Percentiles rank a stretch among this genome's conserved stretches.
phyloP scores from a whole-genome alignment of 768 basidiomycete genomes.

The Suillus lakei region DNA sequence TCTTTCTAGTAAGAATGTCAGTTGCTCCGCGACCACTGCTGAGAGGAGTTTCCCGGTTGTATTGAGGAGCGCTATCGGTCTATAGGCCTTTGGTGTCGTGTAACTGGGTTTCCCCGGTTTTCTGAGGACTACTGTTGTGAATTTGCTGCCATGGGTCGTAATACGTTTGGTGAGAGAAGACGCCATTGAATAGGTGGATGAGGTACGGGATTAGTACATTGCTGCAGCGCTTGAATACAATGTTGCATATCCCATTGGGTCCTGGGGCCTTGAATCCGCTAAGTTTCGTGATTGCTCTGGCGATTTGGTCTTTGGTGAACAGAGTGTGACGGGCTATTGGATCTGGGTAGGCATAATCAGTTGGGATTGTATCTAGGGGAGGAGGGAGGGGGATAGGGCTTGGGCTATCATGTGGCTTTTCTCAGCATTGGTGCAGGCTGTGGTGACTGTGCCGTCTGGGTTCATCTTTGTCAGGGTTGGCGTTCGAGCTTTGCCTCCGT shows the following conservation, averaged over 20 bases:
- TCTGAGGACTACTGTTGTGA: conserved; percentile 35
- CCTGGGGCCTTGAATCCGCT: conserved; percentile 21
- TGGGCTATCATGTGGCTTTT: conserved; percentile 22
- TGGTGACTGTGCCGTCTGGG: neutral
- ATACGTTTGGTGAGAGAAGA: conserved; percentile 14
- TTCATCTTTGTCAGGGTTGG: conserved; percentile 2
- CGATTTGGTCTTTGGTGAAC: conserved; percentile 18
- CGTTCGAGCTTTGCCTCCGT: conserved; percentile 9
- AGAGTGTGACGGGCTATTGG: neutral
- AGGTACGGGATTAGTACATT: conserved; percentile 17
- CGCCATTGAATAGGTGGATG: conserved; percentile 14
- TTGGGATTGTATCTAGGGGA: neutral
- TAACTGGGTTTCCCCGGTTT: conserved; percentile 46
- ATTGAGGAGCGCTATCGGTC: conserved; percentile 40
- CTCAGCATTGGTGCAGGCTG: conserved; percentile 18
- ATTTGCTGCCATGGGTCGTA: conserved; percentile 29
- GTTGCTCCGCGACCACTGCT: conserved; percentile 31
- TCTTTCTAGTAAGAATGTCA: conserved; percentile 33
- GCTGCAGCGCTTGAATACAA: conserved; percentile 17
- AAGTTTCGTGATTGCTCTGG: conserved; percentile 8
- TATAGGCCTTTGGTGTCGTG: conserved; percentile 37
- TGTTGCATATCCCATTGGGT: conserved; percentile 31
- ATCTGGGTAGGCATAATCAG: conserved; percentile 12
- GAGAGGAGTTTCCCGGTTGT: conserved; percentile 40
- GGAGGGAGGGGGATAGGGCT: conserved; percentile 30